phyloP scores from a whole-genome alignment of 306 rosid species.

The Cajanus cajan region DNA sequence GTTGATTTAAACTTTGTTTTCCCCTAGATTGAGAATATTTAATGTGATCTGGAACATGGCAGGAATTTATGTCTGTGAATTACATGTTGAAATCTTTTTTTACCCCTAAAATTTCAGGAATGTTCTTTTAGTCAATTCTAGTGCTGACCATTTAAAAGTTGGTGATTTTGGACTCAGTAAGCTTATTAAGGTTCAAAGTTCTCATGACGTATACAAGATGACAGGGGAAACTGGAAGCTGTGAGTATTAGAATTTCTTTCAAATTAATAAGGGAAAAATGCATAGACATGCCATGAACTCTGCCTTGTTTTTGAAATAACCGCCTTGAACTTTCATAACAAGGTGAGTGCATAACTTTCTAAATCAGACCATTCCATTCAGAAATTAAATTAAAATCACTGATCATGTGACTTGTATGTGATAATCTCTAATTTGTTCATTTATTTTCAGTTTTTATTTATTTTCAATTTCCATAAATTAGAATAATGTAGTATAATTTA shows the following conservation, averaged over 20 bases:
- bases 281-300: neutral
- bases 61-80: constrained; percentile 22
- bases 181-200: constrained; percentile 81
- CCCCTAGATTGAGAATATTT: neutral
- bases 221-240: constrained; percentile 98
- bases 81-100: neutral
- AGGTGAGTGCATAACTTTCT: neutral
- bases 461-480: neutral
- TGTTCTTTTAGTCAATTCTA: constrained; percentile 79
- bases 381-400: neutral
- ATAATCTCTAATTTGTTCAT: neutral
- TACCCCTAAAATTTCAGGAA: constrained; percentile 53
- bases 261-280: neutral
- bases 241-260: constrained; percentile 46
- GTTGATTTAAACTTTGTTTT: constrained; percentile 17
- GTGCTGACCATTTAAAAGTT: constrained; percentile 88
- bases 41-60: constrained; percentile 11
- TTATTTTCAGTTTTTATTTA: neutral
- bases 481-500: neutral
- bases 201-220: constrained; percentile 91
- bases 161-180: constrained; percentile 95
- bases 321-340: neutral
- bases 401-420: neutral
- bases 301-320: constrained; percentile 1
- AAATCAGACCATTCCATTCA: neutral